These are phyloP conservation scores for Claviceps lovelessii DNA, from an alignment of 2,329 filamentous ascomycete genomes.

Conservation along the genomic window DNA sequence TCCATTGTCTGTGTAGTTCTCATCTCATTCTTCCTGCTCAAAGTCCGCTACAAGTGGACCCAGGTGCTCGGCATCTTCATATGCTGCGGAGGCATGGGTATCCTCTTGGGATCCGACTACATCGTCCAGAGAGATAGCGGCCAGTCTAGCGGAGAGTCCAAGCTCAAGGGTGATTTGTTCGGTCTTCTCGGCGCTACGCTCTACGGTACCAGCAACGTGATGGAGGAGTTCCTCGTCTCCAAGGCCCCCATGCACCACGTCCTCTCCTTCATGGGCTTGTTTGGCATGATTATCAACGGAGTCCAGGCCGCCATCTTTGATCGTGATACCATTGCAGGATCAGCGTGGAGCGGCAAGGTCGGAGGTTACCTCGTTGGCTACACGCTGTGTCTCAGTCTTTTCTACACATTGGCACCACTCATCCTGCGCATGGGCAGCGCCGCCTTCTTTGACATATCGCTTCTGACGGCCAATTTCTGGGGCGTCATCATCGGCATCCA, in stretches of 20 bases:
- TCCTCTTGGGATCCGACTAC: constrained; percentile 78
- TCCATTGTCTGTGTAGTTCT: constrained; percentile 85
- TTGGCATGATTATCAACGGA: constrained; percentile 82
- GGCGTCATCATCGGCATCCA: constrained; percentile 81
- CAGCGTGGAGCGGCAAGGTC: constrained; percentile 24
- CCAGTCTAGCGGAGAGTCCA: constrained; percentile 45
- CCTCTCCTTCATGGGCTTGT: constrained; percentile 77
- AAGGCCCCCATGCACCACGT: constrained; percentile 85
- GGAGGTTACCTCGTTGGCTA: constrained; percentile 81
- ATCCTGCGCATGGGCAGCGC: constrained; percentile 81
- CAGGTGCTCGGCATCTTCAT: constrained; percentile 80
- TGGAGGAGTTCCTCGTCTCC: constrained; percentile 87
- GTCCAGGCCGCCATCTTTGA: constrained; percentile 87
- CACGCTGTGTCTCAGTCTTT: constrained; percentile 66
- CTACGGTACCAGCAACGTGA: constrained; percentile 82
- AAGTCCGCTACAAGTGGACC: constrained; percentile 75
- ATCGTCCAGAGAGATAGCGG: constrained; percentile 56
- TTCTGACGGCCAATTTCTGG: constrained; percentile 95
- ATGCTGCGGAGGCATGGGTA: constrained; percentile 79
- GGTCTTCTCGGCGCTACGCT: constrained; percentile 76
- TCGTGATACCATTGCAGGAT: constrained; percentile 27
- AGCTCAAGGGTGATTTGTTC: constrained; percentile 85
- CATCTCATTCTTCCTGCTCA: constrained; percentile 67
- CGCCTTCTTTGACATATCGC: constrained; percentile 90
- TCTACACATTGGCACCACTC: constrained; percentile 78